Evolutionary conservation across 805 yeast species (phyloP), one percentile per base, ranked within the genome.

Genomic region (Zygosaccharomyces kombuchaensis): DNA sequence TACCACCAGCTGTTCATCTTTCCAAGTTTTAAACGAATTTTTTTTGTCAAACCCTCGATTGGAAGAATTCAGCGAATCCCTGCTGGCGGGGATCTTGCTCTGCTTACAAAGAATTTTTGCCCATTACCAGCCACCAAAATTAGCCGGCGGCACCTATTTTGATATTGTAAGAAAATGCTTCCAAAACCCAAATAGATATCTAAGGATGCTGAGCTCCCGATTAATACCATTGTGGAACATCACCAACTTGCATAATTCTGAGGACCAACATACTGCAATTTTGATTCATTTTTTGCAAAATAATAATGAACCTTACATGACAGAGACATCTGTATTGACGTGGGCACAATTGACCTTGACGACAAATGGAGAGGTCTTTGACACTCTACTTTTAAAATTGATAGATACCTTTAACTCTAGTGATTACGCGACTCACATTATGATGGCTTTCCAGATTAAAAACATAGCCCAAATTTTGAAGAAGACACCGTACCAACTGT

Each of bases 401-500:
- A 73, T 88, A 6, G 83, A 81, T 47, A 75, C 78, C 19, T 70
- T 89, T 50, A 84, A 83, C 4, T 84, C 84, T 13, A 57, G 70
- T 2, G 82, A 82, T 59, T 79, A 78, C 43, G 84, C 82, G 55
- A 50, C 54, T 19, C 81, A 80, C 50, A 76, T 81, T 0, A 79
- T 87, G 54, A 69, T 85, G 54, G 88, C 88, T 0, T 80, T 81
- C 51, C 82, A 81, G 45, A 66, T 91, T 3, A 67, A 77, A 17
- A 66, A 73, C 27, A 73, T 85, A 9, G 83, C 96, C 0, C 56
- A 67, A 13, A 69, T 78, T 1, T 77, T 78, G 53, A 65, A 71
- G 1, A 67, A 77, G 29, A 78, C 96, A 0, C 82, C 95, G 0
- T 89, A 91, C 78, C 87, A 84, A 59, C 65, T 91, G 10, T 68